Evolutionary conservation across 768 basidiomycete species (phyloP).

Genomic region (Lactarius vividus): DNA sequence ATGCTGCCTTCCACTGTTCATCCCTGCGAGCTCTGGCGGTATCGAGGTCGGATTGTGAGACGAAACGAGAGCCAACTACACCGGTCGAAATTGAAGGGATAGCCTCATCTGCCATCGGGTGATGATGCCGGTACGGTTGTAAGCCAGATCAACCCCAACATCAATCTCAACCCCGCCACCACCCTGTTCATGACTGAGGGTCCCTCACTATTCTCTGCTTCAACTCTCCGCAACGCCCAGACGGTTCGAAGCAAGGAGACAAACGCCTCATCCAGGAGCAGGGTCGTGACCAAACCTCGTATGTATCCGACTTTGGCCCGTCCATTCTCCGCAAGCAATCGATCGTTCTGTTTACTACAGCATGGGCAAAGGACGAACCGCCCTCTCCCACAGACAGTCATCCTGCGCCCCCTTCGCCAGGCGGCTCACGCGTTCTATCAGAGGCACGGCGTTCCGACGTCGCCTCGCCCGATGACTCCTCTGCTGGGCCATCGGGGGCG

Average conservation of each 20-base stretch:
- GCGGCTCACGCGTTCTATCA: slow-evolving; percentile 34
- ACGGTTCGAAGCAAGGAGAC: background rate
- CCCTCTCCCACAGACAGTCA: slow-evolving; percentile 37
- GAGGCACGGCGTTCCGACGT: slow-evolving; percentile 50
- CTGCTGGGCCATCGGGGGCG: slow-evolving; percentile 35
- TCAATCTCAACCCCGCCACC: background rate
- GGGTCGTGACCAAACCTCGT: slow-evolving; percentile 22
- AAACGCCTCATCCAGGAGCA: slow-evolving; percentile 7
- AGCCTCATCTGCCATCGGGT: slow-evolving; percentile 26
- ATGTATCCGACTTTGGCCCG: background rate
- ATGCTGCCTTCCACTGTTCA: slow-evolving; percentile 88
- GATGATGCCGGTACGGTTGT: slow-evolving; percentile 7
- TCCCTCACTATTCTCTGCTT: background rate
- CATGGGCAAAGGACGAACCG: slow-evolving; percentile 25
- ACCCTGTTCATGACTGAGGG: slow-evolving; percentile 10
- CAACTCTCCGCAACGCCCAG: background rate
- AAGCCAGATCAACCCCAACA: background rate
- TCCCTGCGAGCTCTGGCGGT: slow-evolving; percentile 67
- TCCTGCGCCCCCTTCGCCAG: slow-evolving; percentile 34
- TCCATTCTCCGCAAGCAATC: background rate
- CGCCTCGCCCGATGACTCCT: slow-evolving; percentile 52
- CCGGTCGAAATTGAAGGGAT: slow-evolving; percentile 72
- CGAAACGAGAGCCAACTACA: slow-evolving; percentile 79
- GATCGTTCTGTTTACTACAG: slow-evolving; percentile 7
- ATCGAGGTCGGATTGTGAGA: slow-evolving; percentile 77